Evolutionary conservation across 2,329 filamentous ascomycete genomes (phyloP).

Genomic region (Hansfordia pulvinata): DNA sequence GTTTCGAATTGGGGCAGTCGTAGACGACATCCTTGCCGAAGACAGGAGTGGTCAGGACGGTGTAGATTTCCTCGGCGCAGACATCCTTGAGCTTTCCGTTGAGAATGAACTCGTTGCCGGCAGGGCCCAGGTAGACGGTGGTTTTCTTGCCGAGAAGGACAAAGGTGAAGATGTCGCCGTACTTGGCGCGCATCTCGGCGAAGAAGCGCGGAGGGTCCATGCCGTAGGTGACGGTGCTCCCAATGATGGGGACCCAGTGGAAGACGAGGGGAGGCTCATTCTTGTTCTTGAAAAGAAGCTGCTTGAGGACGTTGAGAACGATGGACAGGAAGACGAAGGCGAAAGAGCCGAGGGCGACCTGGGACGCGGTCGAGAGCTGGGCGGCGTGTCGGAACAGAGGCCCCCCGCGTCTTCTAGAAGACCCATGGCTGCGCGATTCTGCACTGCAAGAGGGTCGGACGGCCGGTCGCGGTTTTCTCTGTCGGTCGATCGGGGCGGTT

Average conservation of each 20-base stretch:
- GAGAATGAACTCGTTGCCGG: slow-evolving; percentile 82
- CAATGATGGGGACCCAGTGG: slow-evolving; percentile 71
- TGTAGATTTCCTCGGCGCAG: slow-evolving; percentile 83
- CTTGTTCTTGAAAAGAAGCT: slow-evolving; percentile 69
- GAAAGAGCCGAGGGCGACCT: slow-evolving; percentile 29
- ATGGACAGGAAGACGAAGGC: slow-evolving; percentile 41
- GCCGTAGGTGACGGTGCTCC: slow-evolving; percentile 86
- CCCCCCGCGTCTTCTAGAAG: slow-evolving; percentile 36
- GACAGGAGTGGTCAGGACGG: slow-evolving; percentile 55
- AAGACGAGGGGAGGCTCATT: slow-evolving; percentile 74
- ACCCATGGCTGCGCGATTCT: slow-evolving; percentile 30
- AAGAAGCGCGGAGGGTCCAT: slow-evolving; percentile 92
- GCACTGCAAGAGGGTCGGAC: too few relatives aligned
- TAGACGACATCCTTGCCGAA: slow-evolving; percentile 84
- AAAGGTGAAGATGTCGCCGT: slow-evolving; percentile 85
- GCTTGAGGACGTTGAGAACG: slow-evolving; percentile 64
- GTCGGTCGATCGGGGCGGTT: too few relatives aligned
- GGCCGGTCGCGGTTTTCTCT: too few relatives aligned
- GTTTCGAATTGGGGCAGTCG: slow-evolving; percentile 79
- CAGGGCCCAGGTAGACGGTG: slow-evolving; percentile 69
- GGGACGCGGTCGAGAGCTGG: slow-evolving; percentile 29
- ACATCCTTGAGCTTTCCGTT: slow-evolving; percentile 86
- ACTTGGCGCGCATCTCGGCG: slow-evolving; percentile 61
- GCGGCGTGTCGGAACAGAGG: slow-evolving; percentile 34
- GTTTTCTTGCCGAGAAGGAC: slow-evolving; percentile 79